Evolutionary conservation across 352 stramenopile species (phyloP), one percentile per base, ranked within the genome.

Genomic region (Lagenidium sp.): DNA sequence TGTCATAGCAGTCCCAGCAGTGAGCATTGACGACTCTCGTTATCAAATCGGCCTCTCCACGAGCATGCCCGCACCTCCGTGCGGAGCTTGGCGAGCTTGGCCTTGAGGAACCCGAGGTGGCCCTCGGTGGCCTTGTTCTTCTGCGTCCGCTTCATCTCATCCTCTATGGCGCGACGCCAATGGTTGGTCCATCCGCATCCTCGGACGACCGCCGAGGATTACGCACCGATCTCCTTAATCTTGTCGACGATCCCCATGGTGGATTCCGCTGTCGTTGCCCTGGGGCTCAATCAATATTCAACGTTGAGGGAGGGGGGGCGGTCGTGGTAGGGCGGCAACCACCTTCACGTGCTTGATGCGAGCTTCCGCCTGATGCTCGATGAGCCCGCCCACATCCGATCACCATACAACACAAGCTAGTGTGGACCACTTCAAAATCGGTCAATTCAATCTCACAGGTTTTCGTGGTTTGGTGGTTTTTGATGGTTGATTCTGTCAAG

Each of bases 11-110:
- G 49, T 37, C 32, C 36, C 35, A 35, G 19, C 25, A 41, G 39
- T 45, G 15, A 45, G 36, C 36, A 42, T 12, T 19, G 22, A 34
- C n/a, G 23, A 34, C 16, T 15, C 22, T 25, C 39, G 35, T 45
- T 30, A 53, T 10, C 8, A n/a, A 48, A 41, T 48, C 16, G 29
- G n/a, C n/a, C n/a, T n/a, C n/a, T n/a, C n/a, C n/a, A 48, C 29
- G 15, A 36, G 39, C 30, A 41, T 8, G 39, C 10, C 3, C 26
- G 35, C n/a, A 92, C 74, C 65, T 99, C 95, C n/a, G 89, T 96
- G 37, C 96, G 93, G 24, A 99, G 66, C 69, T 99, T 99, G 26
- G 96, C 96, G 25, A 99, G 74, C 73, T 99, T 99, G 26, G 97
- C 97, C 67, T 99, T 99, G 23, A 99, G 66, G 35, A 83, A 77